phyloP scores from a whole-genome alignment of 192 early-diverging fungal species.

The Haplosporangium gracile region DNA sequence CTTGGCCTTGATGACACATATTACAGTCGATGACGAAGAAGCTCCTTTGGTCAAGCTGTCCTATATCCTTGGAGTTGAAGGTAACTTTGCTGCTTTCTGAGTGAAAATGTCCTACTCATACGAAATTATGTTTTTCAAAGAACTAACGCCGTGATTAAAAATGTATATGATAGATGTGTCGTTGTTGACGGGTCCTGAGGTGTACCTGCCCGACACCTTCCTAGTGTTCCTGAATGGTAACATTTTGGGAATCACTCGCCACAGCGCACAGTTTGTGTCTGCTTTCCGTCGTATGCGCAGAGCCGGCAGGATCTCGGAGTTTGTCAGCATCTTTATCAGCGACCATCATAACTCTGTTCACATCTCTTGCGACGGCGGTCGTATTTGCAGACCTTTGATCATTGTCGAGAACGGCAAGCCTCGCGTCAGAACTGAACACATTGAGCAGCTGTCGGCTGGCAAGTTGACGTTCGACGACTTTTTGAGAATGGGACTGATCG shows the following conservation, averaged over 20 bases:
- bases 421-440: constrained; percentile 73
- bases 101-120: not conserved
- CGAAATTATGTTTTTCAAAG: not conserved
- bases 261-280: constrained; percentile 86
- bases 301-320: constrained; percentile 88
- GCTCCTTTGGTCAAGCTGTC: constrained; percentile 80
- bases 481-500: constrained; percentile 88
- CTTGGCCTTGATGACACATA: constrained; percentile 98
- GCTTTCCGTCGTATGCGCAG: constrained; percentile 90
- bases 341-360: constrained; percentile 88
- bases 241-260: constrained; percentile 89
- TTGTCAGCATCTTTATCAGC: constrained; percentile 92
- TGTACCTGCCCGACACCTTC: constrained; percentile 84
- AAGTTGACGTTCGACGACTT: constrained; percentile 92
- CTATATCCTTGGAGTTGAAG: constrained; percentile 91
- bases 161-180: constrained; percentile 74
- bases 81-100: constrained; percentile 16
- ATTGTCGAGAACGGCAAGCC: constrained; percentile 89
- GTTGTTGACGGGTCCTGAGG: constrained; percentile 87
- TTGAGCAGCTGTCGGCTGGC: constrained; percentile 63
- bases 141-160: no score
- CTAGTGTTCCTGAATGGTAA: constrained; percentile 96
- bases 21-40: constrained; percentile 95
- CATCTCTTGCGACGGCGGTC: constrained; percentile 93
- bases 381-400: constrained; percentile 96